These are phyloP conservation scores for Gnetum montanum DNA, from an alignment of 75 land plant genomes.

Conservation along the genomic window DNA sequence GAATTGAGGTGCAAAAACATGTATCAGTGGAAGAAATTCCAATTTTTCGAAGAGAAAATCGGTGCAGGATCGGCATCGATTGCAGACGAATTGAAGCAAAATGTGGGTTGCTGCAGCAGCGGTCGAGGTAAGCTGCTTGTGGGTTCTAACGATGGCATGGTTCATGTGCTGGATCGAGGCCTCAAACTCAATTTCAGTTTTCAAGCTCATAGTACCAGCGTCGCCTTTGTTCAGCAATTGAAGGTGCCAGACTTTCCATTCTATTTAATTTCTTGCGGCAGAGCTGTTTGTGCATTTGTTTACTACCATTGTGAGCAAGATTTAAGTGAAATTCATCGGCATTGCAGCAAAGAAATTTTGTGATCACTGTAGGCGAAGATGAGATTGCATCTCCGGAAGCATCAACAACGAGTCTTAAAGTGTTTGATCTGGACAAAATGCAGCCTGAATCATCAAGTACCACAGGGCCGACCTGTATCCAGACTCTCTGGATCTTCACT, in stretches of 20 bases:
- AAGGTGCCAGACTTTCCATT: conserved; percentile 38
- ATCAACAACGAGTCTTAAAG: conserved; percentile 57
- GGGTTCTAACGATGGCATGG: conserved; percentile 65
- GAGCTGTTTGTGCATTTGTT: not conserved
- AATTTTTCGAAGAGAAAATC: conserved; percentile 91
- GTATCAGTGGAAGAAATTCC: conserved; percentile 98
- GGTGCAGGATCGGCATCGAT: conserved; percentile 28
- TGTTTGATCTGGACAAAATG: conserved; percentile 87
- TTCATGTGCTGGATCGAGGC: conserved; percentile 82
- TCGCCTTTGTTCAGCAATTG: conserved; percentile 75
- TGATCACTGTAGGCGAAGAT: conserved; percentile 90
- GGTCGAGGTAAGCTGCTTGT: conserved; percentile 77
- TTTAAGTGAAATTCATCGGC: not conserved
- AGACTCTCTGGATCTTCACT: conserved; percentile 65
- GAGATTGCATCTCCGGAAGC: conserved; percentile 49
- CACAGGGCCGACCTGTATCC: conserved; percentile 64
- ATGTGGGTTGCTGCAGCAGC: conserved; percentile 70
- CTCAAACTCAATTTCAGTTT: conserved; percentile 62
- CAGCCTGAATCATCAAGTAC: conserved; percentile 80
- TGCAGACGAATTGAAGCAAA: conserved; percentile 52
- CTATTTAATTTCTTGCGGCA: not conserved
- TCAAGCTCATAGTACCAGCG: conserved; percentile 60
- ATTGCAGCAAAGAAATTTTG: conserved; percentile 73
- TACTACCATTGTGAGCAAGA: not conserved
- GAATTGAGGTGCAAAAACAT: conserved; percentile 24